Evolutionary conservation across 805 yeast genomes (phyloP).

Genomic region (Nematodospora valgi): DNA sequence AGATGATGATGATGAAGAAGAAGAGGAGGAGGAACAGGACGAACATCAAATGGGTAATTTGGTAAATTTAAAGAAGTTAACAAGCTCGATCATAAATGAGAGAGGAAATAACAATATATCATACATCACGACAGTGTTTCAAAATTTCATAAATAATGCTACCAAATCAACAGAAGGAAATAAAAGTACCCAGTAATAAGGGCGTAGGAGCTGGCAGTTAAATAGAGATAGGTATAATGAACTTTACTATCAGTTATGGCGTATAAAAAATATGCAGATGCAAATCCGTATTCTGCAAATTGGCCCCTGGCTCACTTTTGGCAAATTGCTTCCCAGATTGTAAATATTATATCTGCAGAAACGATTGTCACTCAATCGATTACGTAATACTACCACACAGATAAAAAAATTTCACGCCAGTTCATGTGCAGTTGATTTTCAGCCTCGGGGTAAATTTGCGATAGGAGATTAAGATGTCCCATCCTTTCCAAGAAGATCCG

Average conservation of each 20-base stretch:
- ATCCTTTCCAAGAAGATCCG: too few relatives aligned
- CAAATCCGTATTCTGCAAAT: not conserved
- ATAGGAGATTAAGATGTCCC: too few relatives aligned
- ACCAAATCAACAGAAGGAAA: conserved; percentile 2
- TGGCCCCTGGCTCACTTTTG: not conserved
- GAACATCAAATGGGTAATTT: conserved; percentile 17
- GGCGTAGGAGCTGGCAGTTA: not conserved
- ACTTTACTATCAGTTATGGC: too few relatives aligned
- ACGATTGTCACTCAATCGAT: too few relatives aligned
- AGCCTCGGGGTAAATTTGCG: too few relatives aligned
- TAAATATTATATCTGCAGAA: too few relatives aligned
- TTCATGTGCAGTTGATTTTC: too few relatives aligned
- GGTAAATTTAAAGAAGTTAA: conserved; percentile 25
- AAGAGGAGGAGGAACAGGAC: conserved; percentile 20
- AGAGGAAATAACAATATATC: conserved; percentile 23
- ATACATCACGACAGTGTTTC: conserved; percentile 35
- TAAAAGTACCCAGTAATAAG: not conserved
- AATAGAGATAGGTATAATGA: not conserved
- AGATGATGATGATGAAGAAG: conserved; percentile 18
- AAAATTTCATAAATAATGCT: conserved; percentile 33
- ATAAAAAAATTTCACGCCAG: too few relatives aligned
- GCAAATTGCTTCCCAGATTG: not conserved
- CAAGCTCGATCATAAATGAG: conserved; percentile 15
- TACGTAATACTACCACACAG: too few relatives aligned
- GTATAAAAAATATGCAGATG: too few relatives aligned